Evolutionary conservation across 2,329 filamentous ascomycete species (phyloP).

Genomic region (Fusarium sp.): DNA sequence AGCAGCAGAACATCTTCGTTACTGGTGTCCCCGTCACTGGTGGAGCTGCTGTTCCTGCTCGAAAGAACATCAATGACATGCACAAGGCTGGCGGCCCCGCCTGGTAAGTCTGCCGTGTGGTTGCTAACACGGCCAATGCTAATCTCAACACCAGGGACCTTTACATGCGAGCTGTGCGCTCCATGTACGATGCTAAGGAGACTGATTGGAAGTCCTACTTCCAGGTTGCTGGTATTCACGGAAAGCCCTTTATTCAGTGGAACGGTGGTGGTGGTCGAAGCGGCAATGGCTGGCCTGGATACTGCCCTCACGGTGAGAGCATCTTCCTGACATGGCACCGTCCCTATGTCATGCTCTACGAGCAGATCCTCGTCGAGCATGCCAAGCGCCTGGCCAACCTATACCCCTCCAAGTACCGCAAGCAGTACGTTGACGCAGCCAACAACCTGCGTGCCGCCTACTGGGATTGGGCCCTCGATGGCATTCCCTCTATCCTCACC

Average conservation of each 20-base stretch:
- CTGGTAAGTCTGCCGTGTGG: constrained; percentile 49
- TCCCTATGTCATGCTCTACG: constrained; percentile 62
- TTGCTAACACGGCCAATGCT: not conserved
- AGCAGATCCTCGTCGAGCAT: constrained; percentile 63
- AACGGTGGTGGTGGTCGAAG: constrained; percentile 49
- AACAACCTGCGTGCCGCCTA: constrained; percentile 58
- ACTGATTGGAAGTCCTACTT: constrained; percentile 59
- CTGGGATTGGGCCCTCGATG: constrained; percentile 63
- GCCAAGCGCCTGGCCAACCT: constrained; percentile 56
- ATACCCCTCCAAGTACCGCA: constrained; percentile 50
- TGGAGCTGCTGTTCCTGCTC: constrained; percentile 54
- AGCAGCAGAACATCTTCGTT: constrained; percentile 44
- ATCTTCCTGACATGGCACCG: constrained; percentile 65
- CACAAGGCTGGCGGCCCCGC: constrained; percentile 52
- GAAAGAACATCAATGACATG: constrained; percentile 59
- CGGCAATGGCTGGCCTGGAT: constrained; percentile 49
- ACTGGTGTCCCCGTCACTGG: constrained; percentile 51
- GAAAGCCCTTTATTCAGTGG: constrained; percentile 54
- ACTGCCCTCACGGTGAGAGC: constrained; percentile 60
- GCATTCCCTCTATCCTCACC: constrained; percentile 54
- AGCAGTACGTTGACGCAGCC: constrained; percentile 55
- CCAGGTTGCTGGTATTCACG: constrained; percentile 59
- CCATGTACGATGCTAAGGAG: constrained; percentile 53
- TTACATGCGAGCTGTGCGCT: constrained; percentile 56
- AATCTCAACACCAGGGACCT: constrained; percentile 54